Conservation (phyloP, 2,329 filamentous ascomycete genomes). For the Ophiocordyceps camponoti-saundersi region DNA sequence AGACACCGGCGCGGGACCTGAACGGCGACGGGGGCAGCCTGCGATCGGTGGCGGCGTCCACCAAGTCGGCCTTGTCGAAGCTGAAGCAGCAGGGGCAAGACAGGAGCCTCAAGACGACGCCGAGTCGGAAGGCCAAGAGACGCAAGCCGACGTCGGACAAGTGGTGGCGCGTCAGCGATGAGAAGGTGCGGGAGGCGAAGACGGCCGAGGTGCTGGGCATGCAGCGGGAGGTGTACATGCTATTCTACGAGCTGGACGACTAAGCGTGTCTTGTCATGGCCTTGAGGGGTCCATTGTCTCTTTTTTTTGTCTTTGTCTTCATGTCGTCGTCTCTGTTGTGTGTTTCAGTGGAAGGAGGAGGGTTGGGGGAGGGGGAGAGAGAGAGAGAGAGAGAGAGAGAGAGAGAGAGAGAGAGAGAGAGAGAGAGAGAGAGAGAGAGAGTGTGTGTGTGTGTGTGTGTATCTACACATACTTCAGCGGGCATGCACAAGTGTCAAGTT, state of each 20-base stretch:
- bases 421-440: no score
- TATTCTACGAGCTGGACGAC: conserved; percentile 83
- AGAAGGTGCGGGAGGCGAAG: conserved; percentile 89
- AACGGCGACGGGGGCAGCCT: conserved; percentile 34
- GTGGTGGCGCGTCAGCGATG: conserved; percentile 98
- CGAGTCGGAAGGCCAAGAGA: conserved; percentile 30
- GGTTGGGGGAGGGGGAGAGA: no score
- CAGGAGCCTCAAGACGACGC: conserved; percentile 6
- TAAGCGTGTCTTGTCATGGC: conserved; percentile 5
- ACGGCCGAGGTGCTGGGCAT: conserved; percentile 80
- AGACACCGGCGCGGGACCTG: conserved; percentile 15
- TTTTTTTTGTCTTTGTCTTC: no score
- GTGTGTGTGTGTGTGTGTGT: no score
- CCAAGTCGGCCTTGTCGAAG: conserved; percentile 33
- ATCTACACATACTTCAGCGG: no score
- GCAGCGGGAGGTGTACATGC: conserved; percentile 88
- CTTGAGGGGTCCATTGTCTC: no score
- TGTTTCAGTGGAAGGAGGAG: no score
- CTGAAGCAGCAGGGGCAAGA: conserved; percentile 18
- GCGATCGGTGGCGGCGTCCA: conserved; percentile 38
- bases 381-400: no score
- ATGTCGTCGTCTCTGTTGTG: no score
- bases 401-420: no score
- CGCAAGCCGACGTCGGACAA: conserved; percentile 43
- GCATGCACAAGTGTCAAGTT: no score